These are phyloP conservation scores for Zygosaccharomyces sapae DNA, from an alignment of 1,139 yeast species.

Conservation along the genomic window DNA sequence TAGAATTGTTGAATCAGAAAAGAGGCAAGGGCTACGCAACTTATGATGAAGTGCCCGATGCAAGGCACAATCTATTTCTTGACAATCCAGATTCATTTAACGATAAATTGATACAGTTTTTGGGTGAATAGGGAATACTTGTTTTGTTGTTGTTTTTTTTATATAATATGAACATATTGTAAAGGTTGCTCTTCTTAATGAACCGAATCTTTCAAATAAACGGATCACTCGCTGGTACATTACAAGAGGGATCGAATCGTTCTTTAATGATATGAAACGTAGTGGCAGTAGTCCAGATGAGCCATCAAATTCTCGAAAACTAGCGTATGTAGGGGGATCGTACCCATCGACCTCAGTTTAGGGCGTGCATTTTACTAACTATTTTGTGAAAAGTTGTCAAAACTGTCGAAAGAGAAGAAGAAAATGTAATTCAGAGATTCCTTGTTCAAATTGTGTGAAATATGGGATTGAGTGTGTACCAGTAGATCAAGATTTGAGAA, in stretches of 20 bases:
- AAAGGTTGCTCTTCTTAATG: not conserved
- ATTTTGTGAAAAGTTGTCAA: slow-evolving; percentile 7
- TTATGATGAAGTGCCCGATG: slow-evolving; percentile 47
- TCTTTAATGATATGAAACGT: not conserved
- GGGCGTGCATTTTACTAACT: not conserved
- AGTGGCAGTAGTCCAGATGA: not conserved
- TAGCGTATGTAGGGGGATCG: slow-evolving; percentile 8
- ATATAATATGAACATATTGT: not conserved
- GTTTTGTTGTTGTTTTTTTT: not conserved
- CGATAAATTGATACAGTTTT: slow-evolving; percentile 43
- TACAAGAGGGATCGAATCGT: not conserved
- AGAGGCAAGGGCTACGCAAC: slow-evolving; percentile 34
- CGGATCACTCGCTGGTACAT: not conserved
- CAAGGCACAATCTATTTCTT: slow-evolving; percentile 77
- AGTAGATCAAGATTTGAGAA: slow-evolving; percentile 46
- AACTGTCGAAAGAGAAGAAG: slow-evolving; percentile 51
- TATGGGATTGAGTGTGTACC: slow-evolving; percentile 45
- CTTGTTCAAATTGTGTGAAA: slow-evolving; percentile 47
- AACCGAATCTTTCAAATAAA: not conserved
- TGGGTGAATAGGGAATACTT: slow-evolving; percentile 21
- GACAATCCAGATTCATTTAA: slow-evolving; percentile 69
- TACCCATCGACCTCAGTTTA: not conserved
- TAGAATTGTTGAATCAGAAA: slow-evolving; percentile 40
- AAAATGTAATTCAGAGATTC: slow-evolving; percentile 46
- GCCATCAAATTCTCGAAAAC: not conserved